Conservation (phyloP, 352 stramenopile species). For the Phytophthora cactorum region DNA sequence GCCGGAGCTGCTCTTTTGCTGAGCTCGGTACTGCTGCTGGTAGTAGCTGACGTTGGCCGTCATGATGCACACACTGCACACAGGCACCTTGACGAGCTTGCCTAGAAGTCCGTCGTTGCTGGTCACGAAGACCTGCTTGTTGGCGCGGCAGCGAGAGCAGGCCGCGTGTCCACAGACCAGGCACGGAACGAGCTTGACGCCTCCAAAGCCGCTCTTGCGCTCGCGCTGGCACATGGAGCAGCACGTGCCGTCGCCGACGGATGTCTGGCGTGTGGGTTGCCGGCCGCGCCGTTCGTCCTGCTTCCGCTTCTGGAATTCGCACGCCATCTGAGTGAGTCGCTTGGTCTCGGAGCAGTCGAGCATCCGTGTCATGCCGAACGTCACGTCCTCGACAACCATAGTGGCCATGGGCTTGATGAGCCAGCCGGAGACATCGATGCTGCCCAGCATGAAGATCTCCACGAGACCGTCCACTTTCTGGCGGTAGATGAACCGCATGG, state of each 20-base stretch:
- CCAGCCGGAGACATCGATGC: conserved; percentile 42
- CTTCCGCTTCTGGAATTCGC: conserved; percentile 37
- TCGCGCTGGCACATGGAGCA: conserved; percentile 40
- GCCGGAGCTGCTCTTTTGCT: conserved; percentile 34
- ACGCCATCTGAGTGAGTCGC: conserved; percentile 52
- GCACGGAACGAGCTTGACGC: conserved; percentile 57
- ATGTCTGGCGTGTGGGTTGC: conserved; percentile 24
- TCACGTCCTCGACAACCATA: conserved; percentile 44
- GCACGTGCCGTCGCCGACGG: conserved; percentile 4
- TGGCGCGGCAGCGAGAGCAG: conserved; percentile 49
- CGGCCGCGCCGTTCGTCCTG: conserved; percentile 29
- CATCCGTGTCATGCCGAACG: conserved; percentile 40
- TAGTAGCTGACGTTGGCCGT: conserved; percentile 46
- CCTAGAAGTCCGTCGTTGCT: conserved; percentile 46
- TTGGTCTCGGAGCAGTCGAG: conserved; percentile 56
- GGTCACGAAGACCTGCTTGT: conserved; percentile 53
- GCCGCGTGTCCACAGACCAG: conserved; percentile 46
- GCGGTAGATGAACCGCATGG: conserved; percentile 50
- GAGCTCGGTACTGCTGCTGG: conserved; percentile 31
- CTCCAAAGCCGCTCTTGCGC: conserved; percentile 44
- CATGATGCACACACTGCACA: conserved; percentile 46
- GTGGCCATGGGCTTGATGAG: conserved; percentile 40
- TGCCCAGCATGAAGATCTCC: conserved; percentile 58
- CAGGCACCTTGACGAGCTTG: conserved; percentile 43
- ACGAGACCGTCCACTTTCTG: conserved; percentile 49